phyloP scores from a whole-genome alignment of 2,329 filamentous ascomycete genomes.

The Trichophyton rubrum region DNA sequence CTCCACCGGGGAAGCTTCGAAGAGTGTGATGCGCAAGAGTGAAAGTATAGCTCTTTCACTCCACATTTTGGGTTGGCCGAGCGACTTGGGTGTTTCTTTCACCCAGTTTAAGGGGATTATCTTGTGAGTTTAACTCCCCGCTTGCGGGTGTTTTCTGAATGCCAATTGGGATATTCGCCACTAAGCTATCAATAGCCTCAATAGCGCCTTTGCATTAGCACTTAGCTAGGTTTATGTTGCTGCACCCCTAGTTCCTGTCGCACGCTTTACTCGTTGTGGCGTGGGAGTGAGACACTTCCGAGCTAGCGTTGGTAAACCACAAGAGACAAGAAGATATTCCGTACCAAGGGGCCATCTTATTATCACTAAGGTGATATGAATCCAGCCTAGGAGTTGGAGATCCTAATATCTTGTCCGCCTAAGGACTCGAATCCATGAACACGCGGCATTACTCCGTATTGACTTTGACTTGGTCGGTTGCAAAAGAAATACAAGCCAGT shows the following conservation, averaged over 20 bases:
- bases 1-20: background rate
- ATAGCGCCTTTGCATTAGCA: background rate
- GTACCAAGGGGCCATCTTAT: too few species aligned
- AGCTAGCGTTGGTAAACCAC: background rate
- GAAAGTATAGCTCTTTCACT: background rate
- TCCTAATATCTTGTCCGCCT: background rate
- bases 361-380: background rate
- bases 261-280: background rate
- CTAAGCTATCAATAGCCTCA: background rate
- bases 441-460: too few species aligned
- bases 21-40: background rate
- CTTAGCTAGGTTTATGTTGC: background rate
- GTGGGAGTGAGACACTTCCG: background rate
- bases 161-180: background rate
- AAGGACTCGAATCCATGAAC: background rate
- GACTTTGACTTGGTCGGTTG: too few species aligned
- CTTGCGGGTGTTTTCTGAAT: too few species aligned
- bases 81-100: background rate
- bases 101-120: background rate
- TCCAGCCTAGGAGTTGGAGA: background rate
- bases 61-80: background rate
- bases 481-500: too few species aligned
- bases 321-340: too few species aligned
- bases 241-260: background rate
- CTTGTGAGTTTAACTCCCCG: background rate